Evolutionary conservation across 164 flowering plant species (phyloP).

Genomic region (Vitis vinifera): ASM3070453v1 NC_081805.1:7687501-7688000

Average conservation of each 20-base stretch:
- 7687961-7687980: not conserved
- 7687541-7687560: conserved; percentile 43
- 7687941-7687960: not conserved
- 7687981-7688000: not conserved
- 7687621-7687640: conserved; percentile 24
- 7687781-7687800: conserved; percentile 16
- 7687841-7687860: conserved; percentile 11
- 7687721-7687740: not conserved
- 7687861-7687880: conserved; percentile 5
- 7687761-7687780: conserved; percentile 20
- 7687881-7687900: conserved; percentile 16
- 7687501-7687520: conserved; percentile 23
- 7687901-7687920: conserved; percentile 17
- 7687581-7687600: not conserved
- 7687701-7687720: not conserved
- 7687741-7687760: no score
- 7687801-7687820: conserved; percentile 1
- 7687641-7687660: conserved; percentile 16
- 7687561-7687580: conserved; percentile 31
- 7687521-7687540: conserved; percentile 35
- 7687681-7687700: conserved; percentile 12
- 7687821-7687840: conserved; percentile 29
- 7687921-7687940: not conserved
- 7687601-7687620: conserved; percentile 22
- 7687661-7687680: conserved; percentile 5